Base-by-base conservation (phyloP, 2,329 filamentous ascomycete species). In the Colletotrichum tropicale region DNA sequence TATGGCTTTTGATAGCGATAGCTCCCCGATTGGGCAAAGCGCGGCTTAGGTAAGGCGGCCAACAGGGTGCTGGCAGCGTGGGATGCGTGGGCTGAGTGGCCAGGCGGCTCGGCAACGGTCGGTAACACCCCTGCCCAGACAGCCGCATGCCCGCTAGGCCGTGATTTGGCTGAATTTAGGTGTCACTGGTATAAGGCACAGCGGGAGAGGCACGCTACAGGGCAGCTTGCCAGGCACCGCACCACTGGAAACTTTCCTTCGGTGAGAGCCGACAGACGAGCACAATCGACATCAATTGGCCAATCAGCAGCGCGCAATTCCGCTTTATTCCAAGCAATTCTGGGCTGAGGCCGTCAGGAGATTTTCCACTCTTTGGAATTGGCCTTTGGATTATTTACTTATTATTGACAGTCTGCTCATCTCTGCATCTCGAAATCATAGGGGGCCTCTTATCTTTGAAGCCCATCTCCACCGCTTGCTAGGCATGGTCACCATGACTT, bases 91-190 rank as follows among this genome's bases (percentile, higher is more conserved):
- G 43, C 28, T 76, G 64, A 74, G 52, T 76, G 64, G 70, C n/a
- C n/a, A 8, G 10, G 48, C 43, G 64, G 64, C 48, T 76, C 74
- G 74, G 74, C 15, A 76, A 73, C 74, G 8, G 65, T 76, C 74
- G 65, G 70, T 65, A 76, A 76, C 70, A 24, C n/a, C 34, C 56
- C 68, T 43, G 55, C 18, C 48, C 28, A 24, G 9, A 55, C 68
- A 74, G 68, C 68, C 68, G 68, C 68, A 71, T 62, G 62, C 34
- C 72, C 68, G 72, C 71, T 70, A 74, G 58, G 56, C 38, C 71
- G 56, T 52, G 43, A 16, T 58, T 15, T 10, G 13, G 34, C 34
- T 21, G 43, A n/a, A 34, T 43, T 38, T 34, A 52, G n/a, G 43
- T 21, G 38, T 48, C 38, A 6, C 9, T 48, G 38, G 38, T 2